phyloP scores from a whole-genome alignment of 345 rosid species.

The Cardamine resedifolia region DNA sequence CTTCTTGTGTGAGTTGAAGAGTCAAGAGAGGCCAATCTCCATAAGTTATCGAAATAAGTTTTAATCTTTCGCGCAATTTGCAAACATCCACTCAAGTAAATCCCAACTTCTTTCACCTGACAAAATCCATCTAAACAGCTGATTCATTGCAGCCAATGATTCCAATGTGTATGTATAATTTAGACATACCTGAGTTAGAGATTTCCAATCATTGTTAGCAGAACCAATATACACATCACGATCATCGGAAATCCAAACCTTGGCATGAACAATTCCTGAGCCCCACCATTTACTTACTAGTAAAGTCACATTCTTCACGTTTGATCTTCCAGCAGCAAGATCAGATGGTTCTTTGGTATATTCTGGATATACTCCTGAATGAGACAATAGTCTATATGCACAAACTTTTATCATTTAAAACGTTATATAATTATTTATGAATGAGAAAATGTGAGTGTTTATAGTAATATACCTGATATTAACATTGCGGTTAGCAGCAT shows the following conservation, averaged over 20 bases:
- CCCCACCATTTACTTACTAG: constrained; percentile 79
- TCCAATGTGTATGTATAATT: background rate
- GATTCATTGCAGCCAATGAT: background rate
- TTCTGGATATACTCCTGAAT: constrained; percentile 76
- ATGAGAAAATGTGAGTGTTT: background rate
- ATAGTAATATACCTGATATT: constrained; percentile 48
- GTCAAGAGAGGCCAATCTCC: constrained; percentile 64
- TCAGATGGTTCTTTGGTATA: constrained; percentile 62
- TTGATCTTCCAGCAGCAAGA: constrained; percentile 70
- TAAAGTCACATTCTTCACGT: constrained; percentile 63
- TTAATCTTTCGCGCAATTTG: constrained; percentile 54
- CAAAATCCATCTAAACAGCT: background rate
- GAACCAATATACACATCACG: constrained; percentile 81
- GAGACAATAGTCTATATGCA: constrained; percentile 68
- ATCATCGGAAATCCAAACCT: constrained; percentile 82
- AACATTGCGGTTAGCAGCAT: constrained; percentile 71
- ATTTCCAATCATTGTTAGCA: constrained; percentile 94
- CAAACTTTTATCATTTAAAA: constrained; percentile 7
- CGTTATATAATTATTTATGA: background rate
- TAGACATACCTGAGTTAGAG: constrained; percentile 75
- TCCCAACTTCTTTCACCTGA: constrained; percentile 83
- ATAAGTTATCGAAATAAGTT: constrained; percentile 59
- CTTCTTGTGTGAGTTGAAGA: constrained; percentile 52
- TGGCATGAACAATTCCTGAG: constrained; percentile 81
- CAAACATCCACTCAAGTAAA: constrained; percentile 72